Evolutionary conservation across 2,329 filamentous ascomycete genomes (phyloP), one percentile per base, ranked within the genome.

Genomic region (Aureobasidium subglaciale): DNA sequence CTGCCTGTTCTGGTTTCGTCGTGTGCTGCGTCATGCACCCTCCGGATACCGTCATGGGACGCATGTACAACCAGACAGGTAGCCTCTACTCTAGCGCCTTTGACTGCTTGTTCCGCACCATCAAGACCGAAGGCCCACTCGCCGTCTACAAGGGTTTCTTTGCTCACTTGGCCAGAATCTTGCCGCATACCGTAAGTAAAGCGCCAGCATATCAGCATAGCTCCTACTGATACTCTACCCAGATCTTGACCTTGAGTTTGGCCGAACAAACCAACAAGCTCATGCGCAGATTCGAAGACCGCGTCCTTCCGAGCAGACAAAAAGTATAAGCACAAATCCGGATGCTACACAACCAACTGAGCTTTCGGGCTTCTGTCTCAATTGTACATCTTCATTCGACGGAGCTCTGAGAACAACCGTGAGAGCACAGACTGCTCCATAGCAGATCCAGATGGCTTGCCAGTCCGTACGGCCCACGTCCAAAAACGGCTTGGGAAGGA

Each of bases 21-120:
- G 93, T 99, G 16, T 99, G 93, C 75, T 89, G 88, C 64, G 85
- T 97, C 61, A 99, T 99, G 93, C 93, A 99, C 67, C 93, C 93
- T 54, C 93, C 93, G 81, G 93, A 99, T 71, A 99, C 93, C 5
- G 88, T 99, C 73, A 99, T 99, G 93, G 93, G 90, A 59, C 87
- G 93, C 60, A 86, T 99, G 78, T 99, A 99, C 78, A 99, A 99
- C 76, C 93, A 99, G 71, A 95, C 91, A 59, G 93, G 93, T 52
- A 95, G 96, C 69, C 80, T 99, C n/a, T 99, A 99, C 78, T 85
- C 81, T 63, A 88, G 91, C 57, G 89, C 95, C 4, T 88, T 95
- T 60, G 93, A 99, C 73, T 99, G 93, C 70, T 73, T 97, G 58
- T 83, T 81, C 69, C 91, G 96, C 75, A 99, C 93, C 0, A 79